Evolutionary conservation across 768 basidiomycete species (phyloP), one percentile per base, ranked within the genome.

Genomic region (Lactarius trivialis): DNA sequence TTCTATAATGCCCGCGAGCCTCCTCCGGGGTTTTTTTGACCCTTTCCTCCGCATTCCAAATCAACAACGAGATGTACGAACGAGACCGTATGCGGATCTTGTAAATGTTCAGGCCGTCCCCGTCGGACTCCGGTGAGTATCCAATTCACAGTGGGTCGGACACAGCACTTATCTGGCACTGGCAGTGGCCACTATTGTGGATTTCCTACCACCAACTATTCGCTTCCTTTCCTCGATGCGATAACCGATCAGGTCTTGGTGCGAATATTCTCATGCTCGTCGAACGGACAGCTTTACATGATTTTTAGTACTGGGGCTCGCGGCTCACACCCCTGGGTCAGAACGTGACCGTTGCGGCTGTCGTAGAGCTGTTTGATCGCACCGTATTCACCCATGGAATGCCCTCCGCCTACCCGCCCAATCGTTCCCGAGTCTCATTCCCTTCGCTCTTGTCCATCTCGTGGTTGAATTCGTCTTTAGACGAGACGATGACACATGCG

Each of bases 1-100:
- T 85, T 85, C 70, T 84, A 85, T 65, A 79, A 85, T 65, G 81
- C 67, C 0, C 82, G 82, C 19, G 73, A 63, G 0, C 76, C 76
- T 2, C 80, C 79, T 0, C 17, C 54, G 68, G 1, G 80, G 77
- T n/a, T 73, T 79, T 9, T 82, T 81, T 57, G 80, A 82, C 56
- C 72, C 71, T 7, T 80, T 81, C 67, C 64, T 80, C 19, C 69
- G 71, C 1, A 76, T 81, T 32, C 75, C 76, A 7, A 58, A 66
- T 12, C 33, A 79, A 24, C 67, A 68, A 2, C 64, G 67, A 49
- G 74, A 79, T 56, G 66, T 80, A 1, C 64, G 57, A 0, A 77
- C 77, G 0, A 67, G 76, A 7, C 72, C 71, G 19, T 78, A 79
- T 58, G n/a, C 70, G 4, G 72, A 36, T n/a, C 0, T 54, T 34